phyloP scores from a whole-genome alignment of 2,329 filamentous ascomycete species.

The Camillea tinctor region DNA sequence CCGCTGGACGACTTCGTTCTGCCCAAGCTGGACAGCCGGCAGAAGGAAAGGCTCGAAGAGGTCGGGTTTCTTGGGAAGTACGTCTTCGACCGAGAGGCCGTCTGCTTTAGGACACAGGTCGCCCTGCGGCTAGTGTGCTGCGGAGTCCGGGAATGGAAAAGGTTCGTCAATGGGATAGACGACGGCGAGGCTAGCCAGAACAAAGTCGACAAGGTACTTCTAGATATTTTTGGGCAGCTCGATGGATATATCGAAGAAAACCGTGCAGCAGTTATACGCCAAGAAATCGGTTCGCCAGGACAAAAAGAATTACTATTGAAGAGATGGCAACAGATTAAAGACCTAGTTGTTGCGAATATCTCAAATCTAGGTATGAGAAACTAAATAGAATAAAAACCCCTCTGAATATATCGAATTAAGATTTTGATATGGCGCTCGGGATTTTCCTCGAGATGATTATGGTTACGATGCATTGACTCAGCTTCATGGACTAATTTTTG shows the following conservation, averaged over 20 bases:
- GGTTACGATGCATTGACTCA: background rate
- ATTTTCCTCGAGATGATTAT: background rate
- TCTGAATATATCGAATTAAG: background rate
- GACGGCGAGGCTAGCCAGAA: slow-evolving; percentile 44
- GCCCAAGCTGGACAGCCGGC: slow-evolving; percentile 33
- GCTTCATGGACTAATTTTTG: background rate
- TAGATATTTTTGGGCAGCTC: slow-evolving; percentile 39
- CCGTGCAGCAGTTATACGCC: slow-evolving; percentile 29
- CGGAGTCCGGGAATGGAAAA: slow-evolving; percentile 41
- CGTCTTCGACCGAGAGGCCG: slow-evolving; percentile 46
- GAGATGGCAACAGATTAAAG: slow-evolving; percentile 44
- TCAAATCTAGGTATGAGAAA: slow-evolving; percentile 24
- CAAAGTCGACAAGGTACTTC: slow-evolving; percentile 39
- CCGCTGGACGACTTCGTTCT: slow-evolving; percentile 48
- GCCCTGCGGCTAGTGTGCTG: slow-evolving; percentile 45
- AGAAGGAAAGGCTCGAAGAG: slow-evolving; percentile 42
- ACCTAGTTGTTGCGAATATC: slow-evolving; percentile 38
- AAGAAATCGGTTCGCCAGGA: slow-evolving; percentile 28
- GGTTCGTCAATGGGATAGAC: slow-evolving; percentile 46
- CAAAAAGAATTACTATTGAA: slow-evolving; percentile 39
- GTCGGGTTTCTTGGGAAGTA: slow-evolving; percentile 51
- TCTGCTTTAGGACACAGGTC: slow-evolving; percentile 57
- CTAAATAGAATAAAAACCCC: background rate
- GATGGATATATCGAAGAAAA: slow-evolving; percentile 31
- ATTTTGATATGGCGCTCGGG: background rate